Base-by-base conservation (phyloP, 495 filamentous ascomycete species). In the Hypoxylon intermedium region DNA sequence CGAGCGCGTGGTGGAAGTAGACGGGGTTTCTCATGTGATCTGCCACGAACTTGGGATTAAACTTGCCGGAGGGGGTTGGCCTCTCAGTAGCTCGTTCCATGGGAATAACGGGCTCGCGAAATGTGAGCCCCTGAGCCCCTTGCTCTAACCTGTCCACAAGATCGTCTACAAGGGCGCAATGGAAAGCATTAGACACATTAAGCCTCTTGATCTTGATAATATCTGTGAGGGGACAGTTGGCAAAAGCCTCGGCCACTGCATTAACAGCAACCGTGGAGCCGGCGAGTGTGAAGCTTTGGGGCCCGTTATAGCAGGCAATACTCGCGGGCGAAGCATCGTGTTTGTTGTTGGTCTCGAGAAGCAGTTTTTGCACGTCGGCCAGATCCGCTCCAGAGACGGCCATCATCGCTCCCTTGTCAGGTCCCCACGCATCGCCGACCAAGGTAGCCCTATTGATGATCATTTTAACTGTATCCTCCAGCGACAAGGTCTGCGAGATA, bases 301-400 rank as follows among this genome's bases (percentile, higher is more conserved):
- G 75, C 0, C 77, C 80, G 58, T 86, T 86, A 67, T 72, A 79
- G 61, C 83, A 86, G 0, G 82, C 81, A 61, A 84, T 79, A 64
- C 63, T 19, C 37, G 38, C n/a, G n/a, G 30, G 16, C 21, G 33
- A 44, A 9, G 47, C 46, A 0, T 37, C 7, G 23, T 56, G 56
- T 3, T 40, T 18, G 37, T 50, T 45, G 21, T 51, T 58, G 3
- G 37, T 15, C 21, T 70, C 59, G 18, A 28, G 42, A 6, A 71
- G 24, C 9, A 77, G 19, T 5, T 53, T 52, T 30, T 71, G 9
- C 0, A 77, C 46, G 1, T 51, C 45, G 2, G 36, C 16, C 5
- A 63, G 16, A 34, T 76, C 71, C 0, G 64, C 73, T 44, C 82
- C 77, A 0, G 20, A 43, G 0, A 84, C 44, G 0, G 77, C 73